A percentile compares a stretch with the other conserved stretches of the same genome.
These are phyloP conservation scores for Dryas octopetala DNA, from an alignment of 306 rosid species.

Conservation along the genomic window DNA sequence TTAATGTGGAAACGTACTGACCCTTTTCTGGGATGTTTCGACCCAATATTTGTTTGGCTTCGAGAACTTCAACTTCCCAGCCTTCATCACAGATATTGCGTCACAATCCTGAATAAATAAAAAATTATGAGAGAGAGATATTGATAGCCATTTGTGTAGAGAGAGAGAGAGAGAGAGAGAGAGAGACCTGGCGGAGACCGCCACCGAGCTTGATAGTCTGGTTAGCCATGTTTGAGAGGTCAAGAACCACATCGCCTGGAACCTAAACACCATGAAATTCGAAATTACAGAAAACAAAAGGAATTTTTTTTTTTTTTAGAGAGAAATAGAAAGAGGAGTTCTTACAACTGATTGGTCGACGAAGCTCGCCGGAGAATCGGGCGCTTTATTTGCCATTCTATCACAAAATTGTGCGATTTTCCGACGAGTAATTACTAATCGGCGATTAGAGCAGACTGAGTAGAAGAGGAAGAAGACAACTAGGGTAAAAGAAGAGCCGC, in stretches of 20 bases:
- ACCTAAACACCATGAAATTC: constrained; percentile 40
- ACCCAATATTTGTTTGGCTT: constrained; percentile 94
- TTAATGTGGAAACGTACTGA: constrained; percentile 12
- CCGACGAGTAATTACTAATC: background rate
- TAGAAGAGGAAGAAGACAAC: background rate
- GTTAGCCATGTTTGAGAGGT: constrained; percentile 73
- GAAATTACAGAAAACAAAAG: background rate
- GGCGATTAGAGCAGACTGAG: background rate
- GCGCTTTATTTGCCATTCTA: constrained; percentile 46
- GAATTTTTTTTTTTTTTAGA: background rate
- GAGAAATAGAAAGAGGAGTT: background rate
- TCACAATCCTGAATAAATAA: constrained; percentile 58
- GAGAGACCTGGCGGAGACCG: constrained; percentile 75
- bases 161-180: background rate
- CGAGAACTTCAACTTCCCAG: constrained; percentile 71
- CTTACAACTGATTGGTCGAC: constrained; percentile 60
- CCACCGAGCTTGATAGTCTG: constrained; percentile 91
- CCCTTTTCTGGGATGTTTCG: constrained; percentile 88
- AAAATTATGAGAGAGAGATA: background rate
- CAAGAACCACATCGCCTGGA: constrained; percentile 87
- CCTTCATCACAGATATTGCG: constrained; percentile 68
- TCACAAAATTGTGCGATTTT: background rate
- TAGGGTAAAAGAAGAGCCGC: background rate
- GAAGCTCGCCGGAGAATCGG: constrained; percentile 37
- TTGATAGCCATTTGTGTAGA: background rate